Evolutionary conservation across 1,284 basidiomycete species (phyloP).

Genomic region (Papiliotrema terrestris): DNA sequence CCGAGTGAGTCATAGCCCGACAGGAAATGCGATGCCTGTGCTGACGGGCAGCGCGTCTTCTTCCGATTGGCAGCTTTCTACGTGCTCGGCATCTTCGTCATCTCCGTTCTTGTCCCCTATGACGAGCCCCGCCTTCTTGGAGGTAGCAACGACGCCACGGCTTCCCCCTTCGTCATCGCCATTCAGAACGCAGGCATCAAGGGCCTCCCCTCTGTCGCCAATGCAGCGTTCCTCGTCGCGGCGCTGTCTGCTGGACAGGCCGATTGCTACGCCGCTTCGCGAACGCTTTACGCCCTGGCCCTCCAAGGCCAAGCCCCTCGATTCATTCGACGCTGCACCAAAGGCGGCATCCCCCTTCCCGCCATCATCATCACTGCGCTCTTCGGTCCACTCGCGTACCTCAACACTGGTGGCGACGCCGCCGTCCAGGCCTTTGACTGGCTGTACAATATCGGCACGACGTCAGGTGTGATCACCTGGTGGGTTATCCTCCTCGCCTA

Average conservation of each 20-base stretch:
- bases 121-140: constrained; percentile 61
- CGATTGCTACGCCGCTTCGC: constrained; percentile 72
- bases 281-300: constrained; percentile 77
- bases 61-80: constrained; percentile 77
- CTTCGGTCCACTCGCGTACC: constrained; percentile 57
- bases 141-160: constrained; percentile 53
- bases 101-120: constrained; percentile 75
- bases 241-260: constrained; percentile 83
- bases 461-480: constrained; percentile 68
- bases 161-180: constrained; percentile 73
- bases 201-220: constrained; percentile 54
- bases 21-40: too few relatives aligned
- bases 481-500: constrained; percentile 66
- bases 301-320: constrained; percentile 65
- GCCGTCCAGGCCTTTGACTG: constrained; percentile 53
- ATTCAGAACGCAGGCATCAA: constrained; percentile 71
- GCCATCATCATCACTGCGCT: constrained; percentile 50
- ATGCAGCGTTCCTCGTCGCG: constrained; percentile 60
- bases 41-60: constrained; percentile 59
- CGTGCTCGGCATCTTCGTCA: constrained; percentile 45
- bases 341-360: constrained; percentile 66
- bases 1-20: constrained; percentile 19
- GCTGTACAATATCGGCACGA: constrained; percentile 65
- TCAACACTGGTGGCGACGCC: constrained; percentile 46
- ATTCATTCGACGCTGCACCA: constrained; percentile 61